Conservation (phyloP, 768 basidiomycete genomes). For the Leccinum imitatum region DNA sequence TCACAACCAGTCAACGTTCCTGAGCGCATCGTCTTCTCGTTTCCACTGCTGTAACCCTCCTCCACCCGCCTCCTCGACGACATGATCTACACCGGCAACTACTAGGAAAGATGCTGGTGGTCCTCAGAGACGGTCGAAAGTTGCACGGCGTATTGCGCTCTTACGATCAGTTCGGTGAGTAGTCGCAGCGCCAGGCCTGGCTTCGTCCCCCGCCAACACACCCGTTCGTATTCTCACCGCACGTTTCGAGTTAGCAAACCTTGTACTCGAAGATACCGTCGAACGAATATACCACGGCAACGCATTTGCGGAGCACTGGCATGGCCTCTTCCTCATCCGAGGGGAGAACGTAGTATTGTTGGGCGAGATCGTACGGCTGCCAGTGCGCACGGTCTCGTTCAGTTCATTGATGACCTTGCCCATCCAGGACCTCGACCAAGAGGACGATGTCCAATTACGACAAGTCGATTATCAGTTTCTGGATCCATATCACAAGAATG, state of each 20-base stretch:
- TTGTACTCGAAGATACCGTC: constrained; percentile 93
- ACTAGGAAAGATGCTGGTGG: constrained; percentile 99
- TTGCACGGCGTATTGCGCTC: constrained; percentile 94
- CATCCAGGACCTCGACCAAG: constrained; percentile 82
- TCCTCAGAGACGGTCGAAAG: constrained; percentile 94
- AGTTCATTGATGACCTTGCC: constrained; percentile 7
- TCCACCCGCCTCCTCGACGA: constrained; percentile 1
- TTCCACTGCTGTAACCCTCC: not conserved
- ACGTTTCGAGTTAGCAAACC: constrained; percentile 67
- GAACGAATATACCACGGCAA: constrained; percentile 92
- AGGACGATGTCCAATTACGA: constrained; percentile 81
- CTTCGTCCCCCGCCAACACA: not conserved
- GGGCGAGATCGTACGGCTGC: constrained; percentile 85
- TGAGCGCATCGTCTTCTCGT: constrained; percentile 44
- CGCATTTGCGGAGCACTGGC: constrained; percentile 83
- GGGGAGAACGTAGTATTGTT: constrained; percentile 98
- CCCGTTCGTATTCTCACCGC: not conserved
- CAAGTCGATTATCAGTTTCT: constrained; percentile 73
- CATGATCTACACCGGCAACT: constrained; percentile 19
- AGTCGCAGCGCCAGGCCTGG: not conserved
- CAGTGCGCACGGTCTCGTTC: constrained; percentile 2
- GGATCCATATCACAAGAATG: constrained; percentile 69
- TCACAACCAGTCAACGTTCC: constrained; percentile 45
- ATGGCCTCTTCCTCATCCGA: constrained; percentile 90
- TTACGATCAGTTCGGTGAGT: constrained; percentile 97